Percentiles rank a stretch among this genome's conserved stretches.
Evolutionary conservation across 768 basidiomycete species (phyloP).

Genomic region (Mycena vulgaris): DNA sequence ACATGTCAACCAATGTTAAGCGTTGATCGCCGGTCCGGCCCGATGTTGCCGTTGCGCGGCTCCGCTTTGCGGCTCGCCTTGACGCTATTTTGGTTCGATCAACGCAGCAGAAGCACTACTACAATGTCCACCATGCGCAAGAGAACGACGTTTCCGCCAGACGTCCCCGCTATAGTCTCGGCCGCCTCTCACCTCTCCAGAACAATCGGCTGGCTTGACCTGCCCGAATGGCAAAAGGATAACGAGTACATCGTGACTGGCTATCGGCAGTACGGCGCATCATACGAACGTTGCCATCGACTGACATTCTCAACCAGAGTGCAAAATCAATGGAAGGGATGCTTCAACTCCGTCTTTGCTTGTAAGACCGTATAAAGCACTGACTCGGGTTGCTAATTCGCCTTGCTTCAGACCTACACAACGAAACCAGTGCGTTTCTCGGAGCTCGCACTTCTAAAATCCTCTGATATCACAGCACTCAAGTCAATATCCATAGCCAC

Average conservation of each 20-base stretch:
- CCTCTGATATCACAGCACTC: slow-evolving; percentile 7
- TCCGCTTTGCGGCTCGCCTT: no score
- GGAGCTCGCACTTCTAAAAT: slow-evolving; percentile 30
- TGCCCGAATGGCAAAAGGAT: slow-evolving; percentile 80
- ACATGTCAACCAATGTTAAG: no score
- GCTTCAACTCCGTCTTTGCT: slow-evolving; percentile 73
- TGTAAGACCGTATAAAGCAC: slow-evolving; percentile 62
- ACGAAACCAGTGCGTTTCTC: slow-evolving; percentile 74
- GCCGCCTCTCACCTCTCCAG: slow-evolving; percentile 15
- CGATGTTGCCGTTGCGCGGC: no score
- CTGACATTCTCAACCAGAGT: slow-evolving; percentile 56
- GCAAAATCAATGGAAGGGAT: slow-evolving; percentile 74
- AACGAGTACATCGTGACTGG: slow-evolving; percentile 82
- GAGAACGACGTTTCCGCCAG: background rate
- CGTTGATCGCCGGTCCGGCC: no score
- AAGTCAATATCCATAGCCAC: slow-evolving; percentile 92
- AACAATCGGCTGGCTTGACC: slow-evolving; percentile 67
- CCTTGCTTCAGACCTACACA: slow-evolving; percentile 73
- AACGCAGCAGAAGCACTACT: background rate
- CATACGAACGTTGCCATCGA: slow-evolving; percentile 10
- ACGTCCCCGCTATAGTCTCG: background rate
- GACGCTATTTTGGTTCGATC: no score
- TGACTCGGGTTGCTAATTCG: slow-evolving; percentile 39
- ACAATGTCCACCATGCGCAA: slow-evolving; percentile 3
- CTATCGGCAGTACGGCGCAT: slow-evolving; percentile 72